Base-by-base conservation (phyloP, 352 stramenopile species). In the Phytophthora idaei region DNA sequence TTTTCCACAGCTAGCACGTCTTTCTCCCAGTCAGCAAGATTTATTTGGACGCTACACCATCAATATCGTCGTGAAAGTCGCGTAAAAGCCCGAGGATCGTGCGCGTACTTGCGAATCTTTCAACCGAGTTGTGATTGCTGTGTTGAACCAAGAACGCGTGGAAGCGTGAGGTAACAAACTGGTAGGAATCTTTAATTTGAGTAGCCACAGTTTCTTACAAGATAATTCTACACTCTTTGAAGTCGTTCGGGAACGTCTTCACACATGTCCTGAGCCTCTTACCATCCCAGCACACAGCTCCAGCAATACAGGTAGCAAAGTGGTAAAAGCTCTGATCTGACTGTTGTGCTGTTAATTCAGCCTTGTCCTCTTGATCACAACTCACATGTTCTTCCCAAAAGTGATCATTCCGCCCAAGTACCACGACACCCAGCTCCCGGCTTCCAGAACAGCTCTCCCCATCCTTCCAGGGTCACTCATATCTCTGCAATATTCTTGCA, bases 61-160 rank as follows among this genome's bases (percentile, higher is more conserved):
- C 29, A 34, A 34, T 34, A 34, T 34, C 29, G 7, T 34, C 29
- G 7, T 34, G 29, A 34, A 34, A 34, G 29, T 7, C 29, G 3
- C 29, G 29, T 34, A 34, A 34, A 7, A 34, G 29, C 3, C 29
- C 29, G 29, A 69, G 15, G 39, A 25, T 63, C 2, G 61, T 69
- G 5, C 61, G 54, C 4, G 61, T 64, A n/a, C 54, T 59, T 6
- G 50, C 61, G 12, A 69, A 25, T 21, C 61, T 48, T 9, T 54
- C 61, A 27, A 69, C 61, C 11, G 61, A 54, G 10, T 39, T 27
- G 25, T 69, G 54, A 10, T 64, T 58, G 12, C 36, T 44, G 25
- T 64, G 61, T 29, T 69, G 61, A 9, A 31, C 9, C 36, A 69
- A 31, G 27, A 69, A 59, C 27, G 39, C 53, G 42, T 64, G 61